Base-by-base conservation (phyloP, 176 grass and related monocot species). In the Oryza longistaminata region DNA sequence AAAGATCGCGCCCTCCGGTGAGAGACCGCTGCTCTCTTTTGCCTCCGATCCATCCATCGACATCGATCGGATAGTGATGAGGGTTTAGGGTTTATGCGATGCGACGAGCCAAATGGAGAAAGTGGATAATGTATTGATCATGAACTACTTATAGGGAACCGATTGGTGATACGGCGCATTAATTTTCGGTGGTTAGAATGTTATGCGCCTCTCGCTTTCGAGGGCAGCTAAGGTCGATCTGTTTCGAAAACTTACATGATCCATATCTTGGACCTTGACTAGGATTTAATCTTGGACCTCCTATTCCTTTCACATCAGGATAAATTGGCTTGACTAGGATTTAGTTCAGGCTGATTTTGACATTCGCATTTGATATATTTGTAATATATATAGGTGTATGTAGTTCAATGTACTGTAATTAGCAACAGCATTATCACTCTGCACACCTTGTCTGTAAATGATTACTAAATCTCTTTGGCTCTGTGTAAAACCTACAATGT, bases 1-100 rank as follows among this genome's bases (percentile, higher is more conserved):
- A 58, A 91, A 88, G 90, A 75, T 91, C 67, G 50, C 81, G 66
- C 82, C 65, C 48, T 73, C 86, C 5, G 86, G 90, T 91, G 7
- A 86, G 87, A 35, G 10, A 14, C 3, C 5, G 22, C 7, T 64
- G 10, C 15, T 66, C 17, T 11, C 10, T 16, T 16, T 39, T n/a
- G 64, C 49, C 53, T 4, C 2, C 42, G 35, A 35, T 35, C 34
- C 0, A 35, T 64, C 5, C 0, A 1, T 48, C 3, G 37, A 11
- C n/a, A n/a, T 64, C 37, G 0, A 9, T 34, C 1, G 5, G 17
- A 19, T 4, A 2, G 17, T 58, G 6, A 2, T 58, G 70, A 70
- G 45, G 74, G 67, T 60, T 73, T 79, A 78, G 45, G 62, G 49
- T 80, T 74, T 52, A 29, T 15, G 40, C 11, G 50, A 70, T 81